Evolutionary conservation across 1,284 basidiomycete species (phyloP).

Genomic region (Cystobasidium pallidum): DNA sequence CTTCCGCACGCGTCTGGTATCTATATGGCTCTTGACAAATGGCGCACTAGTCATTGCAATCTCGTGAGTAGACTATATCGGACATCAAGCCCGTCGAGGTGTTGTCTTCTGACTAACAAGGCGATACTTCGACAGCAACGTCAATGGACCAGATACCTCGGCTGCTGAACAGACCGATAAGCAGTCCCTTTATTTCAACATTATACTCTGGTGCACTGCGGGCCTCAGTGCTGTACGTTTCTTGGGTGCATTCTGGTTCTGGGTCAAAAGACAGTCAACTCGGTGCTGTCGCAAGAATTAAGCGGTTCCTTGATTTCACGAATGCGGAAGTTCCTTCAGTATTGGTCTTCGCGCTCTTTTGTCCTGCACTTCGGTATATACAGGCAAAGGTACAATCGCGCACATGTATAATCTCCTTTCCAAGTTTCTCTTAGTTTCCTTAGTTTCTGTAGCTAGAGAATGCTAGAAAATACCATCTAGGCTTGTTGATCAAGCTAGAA

Average conservation of each 20-base stretch:
- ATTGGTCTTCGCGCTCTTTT: not conserved
- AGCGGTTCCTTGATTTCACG: not conserved
- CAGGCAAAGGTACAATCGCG: not conserved
- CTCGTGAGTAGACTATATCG: too few relatives aligned
- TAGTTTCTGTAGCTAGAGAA: constrained; percentile 10
- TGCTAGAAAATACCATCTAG: not conserved
- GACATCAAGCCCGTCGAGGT: too few relatives aligned
- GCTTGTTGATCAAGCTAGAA: constrained; percentile 18
- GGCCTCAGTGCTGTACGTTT: constrained; percentile 43
- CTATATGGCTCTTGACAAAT: constrained; percentile 72
- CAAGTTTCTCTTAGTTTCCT: not conserved
- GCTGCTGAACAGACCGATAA: constrained; percentile 26
- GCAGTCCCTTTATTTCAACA: constrained; percentile 67
- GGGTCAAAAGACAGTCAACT: constrained; percentile 36
- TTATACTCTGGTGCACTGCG: constrained; percentile 81
- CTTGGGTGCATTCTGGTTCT: constrained; percentile 43
- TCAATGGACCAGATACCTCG: constrained; percentile 33
- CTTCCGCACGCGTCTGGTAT: constrained; percentile 43
- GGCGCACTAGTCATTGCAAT: constrained; percentile 57
- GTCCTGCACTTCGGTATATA: not conserved
- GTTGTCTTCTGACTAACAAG: too few relatives aligned
- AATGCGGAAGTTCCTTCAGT: not conserved
- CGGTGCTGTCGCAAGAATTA: constrained; percentile 41
- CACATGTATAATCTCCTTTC: too few relatives aligned
- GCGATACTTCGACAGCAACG: constrained; percentile 40